Conservation (phyloP, 2,329 filamentous ascomycete genomes). For the Fonsecaea multimorphosa region DNA sequence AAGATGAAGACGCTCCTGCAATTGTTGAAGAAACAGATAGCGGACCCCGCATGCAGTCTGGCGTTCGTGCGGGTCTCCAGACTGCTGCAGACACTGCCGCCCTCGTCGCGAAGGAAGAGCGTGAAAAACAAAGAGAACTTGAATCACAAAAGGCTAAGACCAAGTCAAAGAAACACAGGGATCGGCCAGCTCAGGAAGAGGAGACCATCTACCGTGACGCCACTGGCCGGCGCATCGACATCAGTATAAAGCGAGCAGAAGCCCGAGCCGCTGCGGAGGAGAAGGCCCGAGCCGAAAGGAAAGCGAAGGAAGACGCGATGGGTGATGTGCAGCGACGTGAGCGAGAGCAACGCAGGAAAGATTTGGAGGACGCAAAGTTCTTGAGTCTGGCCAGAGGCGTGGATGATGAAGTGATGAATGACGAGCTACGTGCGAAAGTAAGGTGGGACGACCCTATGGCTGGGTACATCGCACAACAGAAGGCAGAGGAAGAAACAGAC, state of each 20-base stretch:
- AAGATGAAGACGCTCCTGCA: constrained; percentile 57
- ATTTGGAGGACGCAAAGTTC: constrained; percentile 78
- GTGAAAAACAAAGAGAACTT: constrained; percentile 41
- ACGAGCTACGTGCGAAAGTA: constrained; percentile 74
- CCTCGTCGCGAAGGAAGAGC: constrained; percentile 70
- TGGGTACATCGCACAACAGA: constrained; percentile 70
- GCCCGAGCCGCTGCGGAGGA: constrained; percentile 79
- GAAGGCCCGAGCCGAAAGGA: constrained; percentile 67
- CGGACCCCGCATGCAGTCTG: constrained; percentile 78
- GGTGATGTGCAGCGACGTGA: constrained; percentile 83
- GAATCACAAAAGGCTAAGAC: constrained; percentile 10
- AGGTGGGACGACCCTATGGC: constrained; percentile 96
- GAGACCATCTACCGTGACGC: constrained; percentile 97
- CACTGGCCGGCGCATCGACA: constrained; percentile 89
- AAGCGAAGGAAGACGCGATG: constrained; percentile 72
- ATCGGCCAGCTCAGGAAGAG: constrained; percentile 55
- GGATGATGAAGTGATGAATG: constrained; percentile 88
- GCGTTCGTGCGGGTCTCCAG: constrained; percentile 85
- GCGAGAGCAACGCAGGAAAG: constrained; percentile 67
- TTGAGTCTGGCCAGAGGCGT: constrained; percentile 78
- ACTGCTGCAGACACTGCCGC: constrained; percentile 77
- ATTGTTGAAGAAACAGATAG: constrained; percentile 45
- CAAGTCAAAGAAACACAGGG: constrained; percentile 24
- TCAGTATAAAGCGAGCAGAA: constrained; percentile 88
- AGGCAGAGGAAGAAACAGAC: constrained; percentile 46